These are phyloP conservation scores for Geotrichum klebahnii DNA, from an alignment of 1,139 yeast species.

Conservation along the genomic window DNA sequence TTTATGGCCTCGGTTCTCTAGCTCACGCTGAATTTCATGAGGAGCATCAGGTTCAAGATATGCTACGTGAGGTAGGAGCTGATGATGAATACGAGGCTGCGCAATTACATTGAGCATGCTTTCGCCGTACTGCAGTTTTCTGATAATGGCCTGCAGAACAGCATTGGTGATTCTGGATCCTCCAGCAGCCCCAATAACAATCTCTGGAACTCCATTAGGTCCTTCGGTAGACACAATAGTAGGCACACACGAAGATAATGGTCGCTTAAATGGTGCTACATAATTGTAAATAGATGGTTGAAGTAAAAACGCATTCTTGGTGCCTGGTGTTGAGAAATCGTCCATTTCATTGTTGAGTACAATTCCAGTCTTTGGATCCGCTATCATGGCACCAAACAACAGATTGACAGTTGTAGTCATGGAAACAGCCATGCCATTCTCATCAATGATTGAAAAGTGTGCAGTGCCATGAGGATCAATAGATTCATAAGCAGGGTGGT, in stretches of 20 bases:
- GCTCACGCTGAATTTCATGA: conserved; percentile 32
- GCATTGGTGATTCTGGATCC: conserved; percentile 88
- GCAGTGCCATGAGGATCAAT: conserved; percentile 84
- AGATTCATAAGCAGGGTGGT: conserved; percentile 71
- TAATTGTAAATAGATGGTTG: conserved; percentile 78
- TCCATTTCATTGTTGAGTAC: conserved; percentile 91
- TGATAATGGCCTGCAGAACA: conserved; percentile 70
- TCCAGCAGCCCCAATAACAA: conserved; percentile 89
- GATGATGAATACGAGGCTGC: conserved; percentile 84
- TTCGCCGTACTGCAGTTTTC: conserved; percentile 55
- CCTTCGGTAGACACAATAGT: conserved; percentile 61
- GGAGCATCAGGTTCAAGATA: conserved; percentile 56
- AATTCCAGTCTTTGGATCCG: conserved; percentile 77
- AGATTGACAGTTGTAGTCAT: conserved; percentile 90
- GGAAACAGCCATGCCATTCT: conserved; percentile 64
- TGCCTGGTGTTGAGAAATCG: conserved; percentile 74
- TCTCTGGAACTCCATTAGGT: conserved; percentile 50
- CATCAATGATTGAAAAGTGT: conserved; percentile 74
- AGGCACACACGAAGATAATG: conserved; percentile 81
- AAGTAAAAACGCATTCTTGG: conserved; percentile 71
- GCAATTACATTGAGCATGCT: conserved; percentile 66
- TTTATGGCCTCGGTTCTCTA: conserved; percentile 45
- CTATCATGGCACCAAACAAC: conserved; percentile 74
- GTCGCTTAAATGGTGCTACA: conserved; percentile 71
- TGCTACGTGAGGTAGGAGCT: conserved; percentile 67